Percentiles rank a stretch among this genome's conserved stretches.
Evolutionary conservation across 805 yeast genomes (phyloP).

Genomic region (Candida piceae): DNA sequence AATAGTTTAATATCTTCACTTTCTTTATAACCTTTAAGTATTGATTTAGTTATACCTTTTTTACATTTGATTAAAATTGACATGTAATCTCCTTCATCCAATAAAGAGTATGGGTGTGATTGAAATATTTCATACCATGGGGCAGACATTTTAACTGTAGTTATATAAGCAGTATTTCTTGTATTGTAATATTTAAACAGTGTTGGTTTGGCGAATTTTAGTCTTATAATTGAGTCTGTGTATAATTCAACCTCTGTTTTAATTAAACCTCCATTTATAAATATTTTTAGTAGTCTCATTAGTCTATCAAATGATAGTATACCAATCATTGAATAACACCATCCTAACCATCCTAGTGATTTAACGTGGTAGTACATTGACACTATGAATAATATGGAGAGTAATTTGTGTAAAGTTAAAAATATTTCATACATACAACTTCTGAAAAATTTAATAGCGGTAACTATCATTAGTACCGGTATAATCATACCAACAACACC

Average conservation of each 20-base stretch:
- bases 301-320: conserved; percentile 38
- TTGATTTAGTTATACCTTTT: conserved; percentile 44
- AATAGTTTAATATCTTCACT: conserved; percentile 29
- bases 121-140: conserved; percentile 49
- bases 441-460: conserved; percentile 27
- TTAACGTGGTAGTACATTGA: conserved; percentile 38
- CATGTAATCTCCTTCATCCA: conserved; percentile 23
- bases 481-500: conserved; percentile 21
- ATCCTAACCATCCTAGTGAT: conserved; percentile 38
- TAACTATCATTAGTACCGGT: conserved; percentile 12
- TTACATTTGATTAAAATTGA: conserved; percentile 41
- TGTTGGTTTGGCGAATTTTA: conserved; percentile 18
- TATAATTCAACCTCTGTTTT: conserved; percentile 8
- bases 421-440: conserved; percentile 37
- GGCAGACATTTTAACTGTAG: no score
- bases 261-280: conserved; percentile 22
- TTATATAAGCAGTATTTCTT: no score
- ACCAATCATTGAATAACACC: conserved; percentile 35
- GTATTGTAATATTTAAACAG: conserved; percentile 9
- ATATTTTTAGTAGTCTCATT: conserved; percentile 30
- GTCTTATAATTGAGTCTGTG: conserved; percentile 13
- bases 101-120: conserved; percentile 66
- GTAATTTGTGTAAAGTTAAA: conserved; percentile 33
- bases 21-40: conserved; percentile 10
- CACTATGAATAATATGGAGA: conserved; percentile 35